Conservation (phyloP, 345 rosid genomes). For the Cochlearia excelsa region DNA sequence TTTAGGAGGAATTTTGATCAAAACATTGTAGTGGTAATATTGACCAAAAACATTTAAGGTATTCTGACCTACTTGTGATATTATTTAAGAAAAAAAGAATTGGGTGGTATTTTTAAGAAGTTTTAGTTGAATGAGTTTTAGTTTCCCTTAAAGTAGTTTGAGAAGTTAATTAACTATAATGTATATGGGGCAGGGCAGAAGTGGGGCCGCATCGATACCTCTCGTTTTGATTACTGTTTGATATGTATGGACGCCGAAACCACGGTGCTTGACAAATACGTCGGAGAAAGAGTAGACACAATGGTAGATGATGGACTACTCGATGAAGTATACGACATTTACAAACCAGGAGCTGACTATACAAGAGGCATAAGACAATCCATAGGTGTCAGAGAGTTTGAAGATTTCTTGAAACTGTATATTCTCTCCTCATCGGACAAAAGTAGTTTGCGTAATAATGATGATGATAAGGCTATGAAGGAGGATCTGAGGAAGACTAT, state of each 20-base stretch:
- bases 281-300: constrained; percentile 74
- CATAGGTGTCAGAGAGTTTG: constrained; percentile 88
- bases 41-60: too few species aligned
- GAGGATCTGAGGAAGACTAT: constrained; percentile 46
- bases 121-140: too few species aligned
- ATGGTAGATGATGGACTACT: constrained; percentile 85
- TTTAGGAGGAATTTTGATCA: too few species aligned
- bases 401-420: constrained; percentile 47
- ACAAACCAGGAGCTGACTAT: constrained; percentile 56
- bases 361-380: constrained; percentile 86
- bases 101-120: too few species aligned
- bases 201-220: constrained; percentile 72
- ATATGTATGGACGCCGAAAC: constrained; percentile 68
- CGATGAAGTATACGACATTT: constrained; percentile 70
- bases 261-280: constrained; percentile 62
- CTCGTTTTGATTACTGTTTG: constrained; percentile 70
- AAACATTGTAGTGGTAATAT: too few species aligned
- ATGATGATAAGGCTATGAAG: constrained; percentile 37
- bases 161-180: constrained; percentile 21
- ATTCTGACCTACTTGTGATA: too few species aligned
- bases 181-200: constrained; percentile 82
- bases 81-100: too few species aligned
- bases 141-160: constrained; percentile 1
- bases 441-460: constrained; percentile 22
- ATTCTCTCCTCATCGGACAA: constrained; percentile 16